These are phyloP conservation scores for Apiosordaria backusii DNA, from an alignment of 495 filamentous ascomycete species.

Conservation along the genomic window DNA sequence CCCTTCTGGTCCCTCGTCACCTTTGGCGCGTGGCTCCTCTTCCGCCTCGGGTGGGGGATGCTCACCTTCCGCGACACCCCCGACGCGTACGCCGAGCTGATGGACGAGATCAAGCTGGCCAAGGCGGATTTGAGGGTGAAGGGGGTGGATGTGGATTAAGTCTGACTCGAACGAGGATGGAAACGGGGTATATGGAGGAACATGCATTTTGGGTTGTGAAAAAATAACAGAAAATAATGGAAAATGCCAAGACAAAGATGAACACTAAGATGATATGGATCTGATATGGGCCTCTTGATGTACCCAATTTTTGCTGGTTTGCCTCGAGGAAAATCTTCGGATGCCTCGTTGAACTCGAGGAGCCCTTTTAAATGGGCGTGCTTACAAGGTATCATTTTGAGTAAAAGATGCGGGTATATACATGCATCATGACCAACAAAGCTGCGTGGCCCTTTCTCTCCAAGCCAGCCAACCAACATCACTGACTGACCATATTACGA, in stretches of 20 bases:
- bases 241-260: too few species aligned
- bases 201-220: background rate
- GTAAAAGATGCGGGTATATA: background rate
- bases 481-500: too few species aligned
- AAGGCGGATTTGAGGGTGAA: constrained; percentile 61
- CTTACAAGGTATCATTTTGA: background rate
- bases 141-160: constrained; percentile 71
- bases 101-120: constrained; percentile 72
- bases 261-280: too few species aligned
- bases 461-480: too few species aligned
- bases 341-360: too few species aligned
- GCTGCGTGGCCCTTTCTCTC: too few species aligned
- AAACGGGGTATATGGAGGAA: too few species aligned
- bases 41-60: constrained; percentile 85
- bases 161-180: background rate
- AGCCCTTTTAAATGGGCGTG: background rate
- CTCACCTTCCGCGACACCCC: constrained; percentile 96
- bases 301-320: too few species aligned
- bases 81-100: constrained; percentile 82
- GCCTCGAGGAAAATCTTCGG: too few species aligned
- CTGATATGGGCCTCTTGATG: too few species aligned
- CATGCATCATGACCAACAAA: background rate
- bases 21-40: constrained; percentile 90
- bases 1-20: constrained; percentile 90
- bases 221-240: too few species aligned